These are phyloP conservation scores for Malus hybrid DNA, from an alignment of 331 rosid species.

Conservation along the genomic window DNA sequence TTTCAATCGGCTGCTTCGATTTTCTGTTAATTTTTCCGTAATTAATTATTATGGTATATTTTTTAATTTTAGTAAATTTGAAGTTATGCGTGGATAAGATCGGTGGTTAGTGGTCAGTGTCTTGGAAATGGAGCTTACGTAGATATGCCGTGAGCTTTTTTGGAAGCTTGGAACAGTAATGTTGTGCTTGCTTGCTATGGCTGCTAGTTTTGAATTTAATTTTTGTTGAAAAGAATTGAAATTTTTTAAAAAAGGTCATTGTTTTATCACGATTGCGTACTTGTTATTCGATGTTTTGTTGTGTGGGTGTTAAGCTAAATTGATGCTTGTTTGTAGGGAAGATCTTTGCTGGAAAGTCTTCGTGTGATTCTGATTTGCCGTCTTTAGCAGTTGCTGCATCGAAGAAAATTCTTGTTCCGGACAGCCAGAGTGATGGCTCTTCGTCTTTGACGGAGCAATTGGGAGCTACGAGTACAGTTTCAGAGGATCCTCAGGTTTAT, in stretches of 20 bases:
- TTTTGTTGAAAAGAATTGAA: neutral
- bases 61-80: neutral
- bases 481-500: conserved; percentile 57
- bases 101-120: neutral
- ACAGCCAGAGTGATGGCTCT: conserved; percentile 39
- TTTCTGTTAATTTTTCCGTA: neutral
- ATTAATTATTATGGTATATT: neutral
- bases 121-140: neutral
- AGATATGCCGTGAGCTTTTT: neutral
- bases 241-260: neutral
- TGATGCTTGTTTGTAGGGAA: conserved; percentile 46
- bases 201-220: neutral
- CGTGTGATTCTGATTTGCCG: conserved; percentile 48
- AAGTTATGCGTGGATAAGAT: neutral
- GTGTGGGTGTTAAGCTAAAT: conserved; percentile 7
- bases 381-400: conserved; percentile 55
- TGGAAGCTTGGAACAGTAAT: neutral
- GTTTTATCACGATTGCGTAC: neutral
- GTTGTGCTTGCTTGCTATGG: neutral
- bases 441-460: conserved; percentile 41
- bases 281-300: neutral
- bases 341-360: conserved; percentile 40
- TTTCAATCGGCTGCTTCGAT: neutral
- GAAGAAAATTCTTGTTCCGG: conserved; percentile 62
- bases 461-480: conserved; percentile 34